A percentile compares a stretch with the other conserved stretches of the same genome.
Conservation (phyloP, 805 yeast species). For the Naumovozyma dairenensis region DNA sequence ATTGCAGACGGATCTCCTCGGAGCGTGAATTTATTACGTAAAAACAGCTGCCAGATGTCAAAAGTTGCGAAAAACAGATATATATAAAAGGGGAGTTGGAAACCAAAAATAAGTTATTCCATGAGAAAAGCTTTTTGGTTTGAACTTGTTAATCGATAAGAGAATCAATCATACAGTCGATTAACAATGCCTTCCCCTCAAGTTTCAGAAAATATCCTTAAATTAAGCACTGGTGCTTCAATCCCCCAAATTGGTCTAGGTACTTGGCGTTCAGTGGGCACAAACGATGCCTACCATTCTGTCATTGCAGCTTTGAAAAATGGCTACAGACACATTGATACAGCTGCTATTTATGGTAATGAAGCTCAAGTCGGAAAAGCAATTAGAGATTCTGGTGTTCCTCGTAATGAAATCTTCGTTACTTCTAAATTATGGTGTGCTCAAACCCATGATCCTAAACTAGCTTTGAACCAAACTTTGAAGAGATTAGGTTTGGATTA, state of each 20-base stretch:
- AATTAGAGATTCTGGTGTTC: constrained; percentile 46
- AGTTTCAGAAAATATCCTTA: constrained; percentile 20
- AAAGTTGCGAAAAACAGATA: no score
- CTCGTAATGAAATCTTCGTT: constrained; percentile 54
- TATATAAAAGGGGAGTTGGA: no score
- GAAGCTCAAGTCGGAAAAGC: constrained; percentile 57
- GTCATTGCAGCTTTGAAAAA: constrained; percentile 48
- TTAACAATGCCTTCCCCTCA: constrained; percentile 9
- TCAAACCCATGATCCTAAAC: constrained; percentile 38
- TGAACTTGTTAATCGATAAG: no score
- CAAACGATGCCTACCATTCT: constrained; percentile 46
- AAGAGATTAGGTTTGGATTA: constrained; percentile 59
- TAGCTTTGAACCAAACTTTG: constrained; percentile 49
- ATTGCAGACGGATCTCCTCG: no score
- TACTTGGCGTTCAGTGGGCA: constrained; percentile 54
- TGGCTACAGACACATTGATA: constrained; percentile 72
- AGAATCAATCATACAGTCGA: no score
- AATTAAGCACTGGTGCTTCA: constrained; percentile 50
- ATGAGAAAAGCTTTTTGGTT: no score
- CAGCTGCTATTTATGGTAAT: constrained; percentile 60
- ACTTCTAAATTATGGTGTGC: constrained; percentile 64
- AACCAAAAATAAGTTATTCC: no score
- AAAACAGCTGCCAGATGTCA: no score
- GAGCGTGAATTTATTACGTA: no score
- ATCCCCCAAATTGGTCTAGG: constrained; percentile 70